Evolutionary conservation across 1,284 basidiomycete genomes (phyloP), one percentile per base, ranked within the genome.

Genomic region (Cutaneotrichosporon mucoides): DNA sequence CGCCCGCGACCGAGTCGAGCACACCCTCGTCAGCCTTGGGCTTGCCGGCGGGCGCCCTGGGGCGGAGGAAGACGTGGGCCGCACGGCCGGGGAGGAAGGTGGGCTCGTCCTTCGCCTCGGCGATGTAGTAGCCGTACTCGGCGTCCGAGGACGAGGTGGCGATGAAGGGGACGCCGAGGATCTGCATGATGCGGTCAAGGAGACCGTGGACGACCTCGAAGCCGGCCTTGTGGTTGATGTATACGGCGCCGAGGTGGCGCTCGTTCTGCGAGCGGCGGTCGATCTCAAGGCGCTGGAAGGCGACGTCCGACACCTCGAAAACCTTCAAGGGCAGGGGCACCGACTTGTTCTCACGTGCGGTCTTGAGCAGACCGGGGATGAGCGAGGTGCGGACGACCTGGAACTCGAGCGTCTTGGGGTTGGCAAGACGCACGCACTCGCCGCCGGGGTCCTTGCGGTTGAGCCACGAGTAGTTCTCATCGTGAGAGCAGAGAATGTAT

Each of bases 191-290:
- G 51, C 93, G 83, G 77, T 98, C 94, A 64, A 99, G 80, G 76
- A 99, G 81, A 33, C 95, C 95, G 75, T 99, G 96, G 9, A 96
- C 88, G 64, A 96, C 85, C 81, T 99, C 96, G 76, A 99, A 99
- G 7, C 92, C 92, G 15, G 95, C 96, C 12, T 88, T 89, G 81
- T 91, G 92, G 79, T 96, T 95, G 78, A 92, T 93, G 87, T 92
- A 98, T 37, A 98, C 85, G 0, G 90, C 95, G 0, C 86, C 91
- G 1, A 93, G 87, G 69, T 90, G 88, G 59, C 94, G 83, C 55
- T 88, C 85, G 76, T 99, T 99, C 63, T 88, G 83, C 43, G 92
- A 84, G 76, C 93, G 89, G 46, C 94, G 84, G 78, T 99, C 92
- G 61, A 83, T 79, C 40, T 79, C 77, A 11, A 75, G 68, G 76